phyloP scores from a whole-genome alignment of 169 alveolate species.

The Cryptosporidium meleagridis region DNA sequence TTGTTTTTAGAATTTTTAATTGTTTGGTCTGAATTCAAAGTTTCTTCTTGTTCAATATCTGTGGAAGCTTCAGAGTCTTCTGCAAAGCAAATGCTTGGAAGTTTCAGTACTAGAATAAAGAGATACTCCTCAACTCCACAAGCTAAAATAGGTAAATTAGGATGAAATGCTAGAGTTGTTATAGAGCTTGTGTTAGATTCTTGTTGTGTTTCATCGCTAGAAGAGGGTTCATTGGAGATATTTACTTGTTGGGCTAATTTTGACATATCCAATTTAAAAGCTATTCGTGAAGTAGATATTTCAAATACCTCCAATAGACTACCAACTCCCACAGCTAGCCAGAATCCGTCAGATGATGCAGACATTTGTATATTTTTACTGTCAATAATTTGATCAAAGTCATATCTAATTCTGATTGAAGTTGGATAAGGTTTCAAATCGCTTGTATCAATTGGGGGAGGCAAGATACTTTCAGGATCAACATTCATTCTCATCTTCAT shows the following conservation, averaged over 20 bases:
- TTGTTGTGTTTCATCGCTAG: not conserved
- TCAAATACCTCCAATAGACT: slow-evolving; percentile 34
- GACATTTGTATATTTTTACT: slow-evolving; percentile 79
- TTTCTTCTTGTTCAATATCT: slow-evolving; percentile 24
- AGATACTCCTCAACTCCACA: slow-evolving; percentile 64
- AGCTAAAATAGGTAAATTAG: slow-evolving; percentile 49
- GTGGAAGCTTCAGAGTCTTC: slow-evolving; percentile 41
- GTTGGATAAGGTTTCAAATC: slow-evolving; percentile 91
- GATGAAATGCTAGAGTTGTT: slow-evolving; percentile 59
- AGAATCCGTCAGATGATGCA: slow-evolving; percentile 34
- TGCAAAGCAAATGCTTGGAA: slow-evolving; percentile 18
- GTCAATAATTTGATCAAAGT: slow-evolving; percentile 83
- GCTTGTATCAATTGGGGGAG: slow-evolving; percentile 89
- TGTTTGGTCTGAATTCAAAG: not conserved
- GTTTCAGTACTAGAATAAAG: slow-evolving; percentile 22
- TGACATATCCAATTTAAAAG: slow-evolving; percentile 74
- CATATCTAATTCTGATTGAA: slow-evolving; percentile 81
- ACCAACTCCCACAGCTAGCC: slow-evolving; percentile 53
- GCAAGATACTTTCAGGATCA: slow-evolving; percentile 87
- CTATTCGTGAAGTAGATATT: slow-evolving; percentile 42
- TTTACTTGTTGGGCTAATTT: slow-evolving; percentile 77
- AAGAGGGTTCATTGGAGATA: not conserved
- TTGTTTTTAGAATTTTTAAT: not conserved
- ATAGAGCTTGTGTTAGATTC: slow-evolving; percentile 1
- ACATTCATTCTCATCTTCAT: slow-evolving; percentile 89